A percentile compares a stretch with the other conserved stretches of the same genome.
phyloP scores from a whole-genome alignment of 1,284 basidiomycete genomes.

The Papiliotrema nemorosa region DNA sequence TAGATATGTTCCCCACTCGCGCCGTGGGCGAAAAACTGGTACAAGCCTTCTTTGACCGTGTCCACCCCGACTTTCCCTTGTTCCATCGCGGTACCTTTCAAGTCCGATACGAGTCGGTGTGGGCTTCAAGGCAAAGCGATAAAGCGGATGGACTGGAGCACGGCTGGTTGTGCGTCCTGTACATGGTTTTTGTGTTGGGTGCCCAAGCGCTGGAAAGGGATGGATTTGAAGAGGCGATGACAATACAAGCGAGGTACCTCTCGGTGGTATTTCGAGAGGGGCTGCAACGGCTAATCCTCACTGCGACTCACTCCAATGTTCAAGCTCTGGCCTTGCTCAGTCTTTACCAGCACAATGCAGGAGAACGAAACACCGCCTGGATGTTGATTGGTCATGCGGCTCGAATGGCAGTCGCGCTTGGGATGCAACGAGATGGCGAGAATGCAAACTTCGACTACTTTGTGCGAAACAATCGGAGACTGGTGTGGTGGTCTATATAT shows the following conservation, averaged over 20 bases:
- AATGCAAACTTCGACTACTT: constrained; percentile 15
- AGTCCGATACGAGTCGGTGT: constrained; percentile 7
- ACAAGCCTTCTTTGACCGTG: constrained; percentile 14
- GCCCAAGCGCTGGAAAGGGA: constrained; percentile 14
- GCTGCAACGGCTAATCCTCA: constrained; percentile 11
- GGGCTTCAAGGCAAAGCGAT: neutral
- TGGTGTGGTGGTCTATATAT: constrained; percentile 22
- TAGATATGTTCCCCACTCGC: too few species aligned
- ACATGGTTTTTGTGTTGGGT: constrained; percentile 16
- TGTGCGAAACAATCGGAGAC: constrained; percentile 15
- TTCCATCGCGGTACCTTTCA: constrained; percentile 16
- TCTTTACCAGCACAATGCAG: constrained; percentile 22
- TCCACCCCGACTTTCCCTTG: constrained; percentile 17
- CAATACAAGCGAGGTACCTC: constrained; percentile 12
- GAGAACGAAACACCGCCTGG: constrained; percentile 22
- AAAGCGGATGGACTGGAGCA: too few species aligned
- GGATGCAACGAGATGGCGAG: constrained; percentile 18
- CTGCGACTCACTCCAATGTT: constrained; percentile 13
- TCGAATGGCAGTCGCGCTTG: constrained; percentile 13
- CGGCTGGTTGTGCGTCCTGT: constrained; percentile 11
- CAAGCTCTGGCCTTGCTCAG: constrained; percentile 20
- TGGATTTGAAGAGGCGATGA: neutral
- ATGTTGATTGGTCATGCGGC: constrained; percentile 17
- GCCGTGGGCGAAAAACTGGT: constrained; percentile 9
- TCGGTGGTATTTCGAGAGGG: constrained; percentile 12